Conservation (phyloP, 345 rosid genomes). For the Eucalyptus sideroxylon region DNA sequence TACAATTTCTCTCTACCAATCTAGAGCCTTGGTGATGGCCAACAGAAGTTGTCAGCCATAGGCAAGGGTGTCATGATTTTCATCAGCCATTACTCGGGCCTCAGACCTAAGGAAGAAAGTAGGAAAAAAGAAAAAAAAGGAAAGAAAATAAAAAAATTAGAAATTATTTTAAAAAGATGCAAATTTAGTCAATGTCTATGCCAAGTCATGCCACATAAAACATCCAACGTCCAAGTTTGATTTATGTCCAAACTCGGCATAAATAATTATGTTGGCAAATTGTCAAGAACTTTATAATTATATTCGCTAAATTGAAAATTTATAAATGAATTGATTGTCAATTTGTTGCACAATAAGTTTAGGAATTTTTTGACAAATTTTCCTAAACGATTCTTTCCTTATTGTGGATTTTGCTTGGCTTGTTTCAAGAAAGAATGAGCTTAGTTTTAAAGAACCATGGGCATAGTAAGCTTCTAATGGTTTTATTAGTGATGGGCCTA, state of each 20-base stretch:
- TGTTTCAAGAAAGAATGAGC: neutral
- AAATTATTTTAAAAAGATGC: neutral
- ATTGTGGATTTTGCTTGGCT: neutral
- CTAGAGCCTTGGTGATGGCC: neutral
- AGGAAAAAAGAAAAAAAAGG: neutral
- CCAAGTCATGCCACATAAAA: fast-evolving
- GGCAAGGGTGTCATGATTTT: neutral
- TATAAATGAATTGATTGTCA: too few relatives aligned
- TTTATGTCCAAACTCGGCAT: neutral
- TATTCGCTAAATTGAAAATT: neutral
- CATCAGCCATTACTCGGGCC: neutral
- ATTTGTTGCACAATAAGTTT: neutral
- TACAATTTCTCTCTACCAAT: fast-evolving
- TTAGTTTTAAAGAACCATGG: neutral
- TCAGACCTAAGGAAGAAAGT: neutral
- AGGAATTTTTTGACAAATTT: neutral
- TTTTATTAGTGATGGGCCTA: too few relatives aligned
- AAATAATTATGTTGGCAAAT: neutral
- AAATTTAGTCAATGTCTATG: neutral
- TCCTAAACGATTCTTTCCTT: neutral
- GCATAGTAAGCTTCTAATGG: neutral
- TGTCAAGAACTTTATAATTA: neutral
- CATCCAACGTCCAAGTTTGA: fast-evolving
- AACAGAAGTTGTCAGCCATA: fast-evolving
- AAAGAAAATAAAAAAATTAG: neutral